A percentile compares a stretch with the other conserved stretches of the same genome.
phyloP scores from a whole-genome alignment of 2,329 filamentous ascomycete species.

The Pestalotiopsis sp. region DNA sequence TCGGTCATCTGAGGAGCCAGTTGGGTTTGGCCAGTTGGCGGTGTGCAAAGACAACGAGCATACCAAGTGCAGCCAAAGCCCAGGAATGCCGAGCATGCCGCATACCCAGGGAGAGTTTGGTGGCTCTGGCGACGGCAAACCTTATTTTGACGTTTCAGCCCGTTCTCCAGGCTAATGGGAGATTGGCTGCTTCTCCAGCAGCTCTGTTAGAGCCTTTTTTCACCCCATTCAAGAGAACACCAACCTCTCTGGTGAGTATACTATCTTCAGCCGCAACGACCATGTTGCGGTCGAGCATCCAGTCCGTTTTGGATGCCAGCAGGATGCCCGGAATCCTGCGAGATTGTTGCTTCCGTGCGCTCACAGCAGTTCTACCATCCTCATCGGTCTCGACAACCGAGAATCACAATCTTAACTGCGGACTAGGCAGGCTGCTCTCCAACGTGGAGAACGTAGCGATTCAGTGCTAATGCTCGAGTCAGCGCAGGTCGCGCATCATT shows the following conservation, averaged over 20 bases:
- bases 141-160: conserved; percentile 7
- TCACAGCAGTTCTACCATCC: background rate
- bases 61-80: background rate
- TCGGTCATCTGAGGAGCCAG: background rate
- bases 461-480: background rate
- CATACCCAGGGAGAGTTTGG: background rate
- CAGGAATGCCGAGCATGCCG: background rate
- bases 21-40: background rate
- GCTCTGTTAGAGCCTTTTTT: background rate
- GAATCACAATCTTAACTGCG: background rate
- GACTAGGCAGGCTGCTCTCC: background rate
- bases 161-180: background rate
- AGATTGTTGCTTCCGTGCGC: background rate
- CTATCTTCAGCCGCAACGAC: background rate
- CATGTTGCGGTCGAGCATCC: background rate
- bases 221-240: background rate
- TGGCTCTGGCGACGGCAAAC: background rate
- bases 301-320: background rate
- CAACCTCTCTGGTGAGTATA: background rate
- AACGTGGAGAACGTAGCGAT: background rate
- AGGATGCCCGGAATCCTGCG: background rate
- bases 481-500: background rate
- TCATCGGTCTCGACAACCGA: background rate
- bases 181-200: background rate
- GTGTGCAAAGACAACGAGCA: background rate